These are phyloP conservation scores for Physcomitrium patens DNA, from an alignment of 225 moss, liverwort and hornwort species.

Conservation along the genomic window DNA sequence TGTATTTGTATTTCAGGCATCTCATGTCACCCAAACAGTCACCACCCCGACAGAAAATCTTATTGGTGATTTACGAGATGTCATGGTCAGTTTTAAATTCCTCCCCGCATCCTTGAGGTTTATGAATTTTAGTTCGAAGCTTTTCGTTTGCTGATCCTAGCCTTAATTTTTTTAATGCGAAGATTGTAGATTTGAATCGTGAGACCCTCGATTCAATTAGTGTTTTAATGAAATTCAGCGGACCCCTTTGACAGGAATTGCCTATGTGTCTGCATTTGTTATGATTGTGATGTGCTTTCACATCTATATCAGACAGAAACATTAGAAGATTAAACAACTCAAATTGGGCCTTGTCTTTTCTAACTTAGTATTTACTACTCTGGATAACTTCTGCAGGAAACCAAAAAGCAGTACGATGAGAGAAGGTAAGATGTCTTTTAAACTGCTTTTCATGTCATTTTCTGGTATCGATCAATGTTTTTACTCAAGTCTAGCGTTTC, in stretches of 20 bases:
- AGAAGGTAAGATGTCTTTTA: constrained; percentile 56
- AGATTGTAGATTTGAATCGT: no score
- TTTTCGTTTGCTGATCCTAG: no score
- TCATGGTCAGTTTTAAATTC: constrained; percentile 50
- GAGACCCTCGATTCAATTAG: no score
- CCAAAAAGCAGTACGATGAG: constrained; percentile 70
- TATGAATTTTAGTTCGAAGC: neutral
- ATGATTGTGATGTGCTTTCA: no score
- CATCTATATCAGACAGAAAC: no score
- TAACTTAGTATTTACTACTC: no score
- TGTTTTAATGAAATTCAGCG: no score
- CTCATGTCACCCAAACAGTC: constrained; percentile 71
- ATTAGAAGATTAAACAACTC: no score
- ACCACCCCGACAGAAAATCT: constrained; percentile 71
- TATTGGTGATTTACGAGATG: constrained; percentile 64
- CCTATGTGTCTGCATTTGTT: no score
- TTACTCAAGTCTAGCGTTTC: neutral
- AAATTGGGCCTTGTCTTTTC: no score
- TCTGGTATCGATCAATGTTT: neutral
- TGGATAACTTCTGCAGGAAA: constrained; percentile 52
- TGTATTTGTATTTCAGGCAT: constrained; percentile 49
- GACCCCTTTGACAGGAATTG: no score
- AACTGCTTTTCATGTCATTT: neutral
- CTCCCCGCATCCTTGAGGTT: neutral
- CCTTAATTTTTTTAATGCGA: no score